These are phyloP conservation scores for Phellopilus nigrolimitatus DNA, from an alignment of 1,284 basidiomycete species.

Conservation along the genomic window DNA sequence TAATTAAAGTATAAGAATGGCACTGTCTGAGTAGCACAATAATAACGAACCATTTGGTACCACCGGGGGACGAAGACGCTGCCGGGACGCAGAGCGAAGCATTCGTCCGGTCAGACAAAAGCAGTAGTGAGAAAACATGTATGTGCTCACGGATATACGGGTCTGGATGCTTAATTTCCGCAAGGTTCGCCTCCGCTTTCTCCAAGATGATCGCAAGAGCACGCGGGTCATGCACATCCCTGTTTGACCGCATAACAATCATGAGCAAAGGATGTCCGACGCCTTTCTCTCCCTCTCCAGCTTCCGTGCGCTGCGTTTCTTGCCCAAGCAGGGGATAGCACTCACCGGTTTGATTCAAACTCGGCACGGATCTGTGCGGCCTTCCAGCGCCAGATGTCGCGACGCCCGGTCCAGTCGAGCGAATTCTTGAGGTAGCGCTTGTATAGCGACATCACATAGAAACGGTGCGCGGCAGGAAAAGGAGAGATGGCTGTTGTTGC, in stretches of 20 bases:
- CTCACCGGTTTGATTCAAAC: constrained; percentile 88
- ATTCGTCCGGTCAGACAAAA: constrained; percentile 22
- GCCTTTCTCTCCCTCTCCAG: no score
- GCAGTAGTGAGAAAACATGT: constrained; percentile 23
- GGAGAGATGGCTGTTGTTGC: constrained; percentile 31
- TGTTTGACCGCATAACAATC: constrained; percentile 28
- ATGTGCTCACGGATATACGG: constrained; percentile 78
- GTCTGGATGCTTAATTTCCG: constrained; percentile 75
- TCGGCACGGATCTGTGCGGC: constrained; percentile 85
- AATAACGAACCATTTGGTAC: constrained; percentile 80
- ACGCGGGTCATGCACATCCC: constrained; percentile 84
- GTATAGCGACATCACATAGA: constrained; percentile 91
- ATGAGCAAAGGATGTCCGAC: background rate
- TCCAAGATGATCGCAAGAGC: constrained; percentile 77
- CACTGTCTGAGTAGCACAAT: background rate
- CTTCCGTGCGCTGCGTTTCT: no score
- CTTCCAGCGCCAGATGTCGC: constrained; percentile 81
- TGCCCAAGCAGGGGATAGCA: constrained; percentile 15
- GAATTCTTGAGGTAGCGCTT: constrained; percentile 81
- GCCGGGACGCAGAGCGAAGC: constrained; percentile 19
- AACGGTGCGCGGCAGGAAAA: constrained; percentile 75
- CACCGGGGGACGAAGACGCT: constrained; percentile 78
- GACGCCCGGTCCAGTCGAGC: constrained; percentile 83
- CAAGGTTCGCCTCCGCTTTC: constrained; percentile 77
- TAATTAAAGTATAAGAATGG: background rate